These are phyloP conservation scores for Mallotus nudiflorus DNA, from an alignment of 345 rosid genomes.

Conservation along the genomic window DNA sequence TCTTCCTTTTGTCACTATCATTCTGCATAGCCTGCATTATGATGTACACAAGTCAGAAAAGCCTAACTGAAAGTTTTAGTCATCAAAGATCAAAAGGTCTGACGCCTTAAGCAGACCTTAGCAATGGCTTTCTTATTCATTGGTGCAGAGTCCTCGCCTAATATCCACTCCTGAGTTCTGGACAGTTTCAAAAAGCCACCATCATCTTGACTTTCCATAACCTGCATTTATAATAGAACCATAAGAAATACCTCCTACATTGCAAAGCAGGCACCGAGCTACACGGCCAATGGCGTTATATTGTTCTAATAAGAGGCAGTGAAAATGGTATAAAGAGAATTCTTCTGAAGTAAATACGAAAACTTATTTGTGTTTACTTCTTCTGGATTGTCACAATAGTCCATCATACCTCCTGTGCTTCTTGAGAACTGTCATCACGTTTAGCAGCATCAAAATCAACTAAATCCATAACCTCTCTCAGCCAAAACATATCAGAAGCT, in stretches of 20 bases:
- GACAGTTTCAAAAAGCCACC: conserved; percentile 79
- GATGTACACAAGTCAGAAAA: conserved; percentile 23
- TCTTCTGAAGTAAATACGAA: neutral
- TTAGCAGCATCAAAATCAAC: conserved; percentile 37
- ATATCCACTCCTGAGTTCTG: conserved; percentile 70
- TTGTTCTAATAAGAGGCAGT: neutral
- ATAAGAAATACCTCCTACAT: neutral
- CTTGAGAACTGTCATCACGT: conserved; percentile 23
- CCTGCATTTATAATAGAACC: conserved; percentile 38
- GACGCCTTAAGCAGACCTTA: conserved; percentile 45
- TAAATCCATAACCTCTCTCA: conserved; percentile 40
- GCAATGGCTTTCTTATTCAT: conserved; percentile 62
- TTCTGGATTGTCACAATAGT: no score
- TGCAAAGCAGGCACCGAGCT: no score
- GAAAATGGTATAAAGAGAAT: neutral
- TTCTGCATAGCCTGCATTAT: conserved; percentile 58
- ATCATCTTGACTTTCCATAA: conserved; percentile 27
- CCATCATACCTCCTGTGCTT: conserved; percentile 34
- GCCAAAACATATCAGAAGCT: conserved; percentile 75
- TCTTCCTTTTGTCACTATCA: conserved; percentile 82
- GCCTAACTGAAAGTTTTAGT: neutral
- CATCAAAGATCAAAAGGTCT: neutral
- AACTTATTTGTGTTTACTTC: neutral
- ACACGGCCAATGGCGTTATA: neutral
- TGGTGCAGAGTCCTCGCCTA: conserved; percentile 70